These are phyloP conservation scores for Salvia hispanica DNA, from an alignment of 257 asterid genomes.

Conservation along the genomic window DNA sequence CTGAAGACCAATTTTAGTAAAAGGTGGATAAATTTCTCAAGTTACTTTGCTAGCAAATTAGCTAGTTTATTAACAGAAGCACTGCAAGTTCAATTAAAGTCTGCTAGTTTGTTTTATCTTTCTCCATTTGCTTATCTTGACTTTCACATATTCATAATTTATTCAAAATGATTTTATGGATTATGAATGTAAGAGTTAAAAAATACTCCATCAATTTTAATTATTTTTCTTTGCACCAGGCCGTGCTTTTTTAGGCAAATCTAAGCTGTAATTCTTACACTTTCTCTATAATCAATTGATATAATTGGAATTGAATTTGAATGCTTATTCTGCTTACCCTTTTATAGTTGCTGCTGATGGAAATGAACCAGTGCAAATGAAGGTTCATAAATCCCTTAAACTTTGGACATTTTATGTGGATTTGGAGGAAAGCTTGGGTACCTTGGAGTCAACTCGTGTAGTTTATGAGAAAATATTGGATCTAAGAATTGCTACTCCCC, in stretches of 20 bases:
- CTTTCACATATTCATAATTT: not conserved
- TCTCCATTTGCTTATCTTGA: not conserved
- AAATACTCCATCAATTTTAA: not conserved
- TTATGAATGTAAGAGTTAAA: slow-evolving; percentile 6
- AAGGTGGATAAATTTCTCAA: not conserved
- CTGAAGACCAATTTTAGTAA: slow-evolving; percentile 4
- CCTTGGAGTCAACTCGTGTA: slow-evolving; percentile 81
- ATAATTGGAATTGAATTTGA: slow-evolving; percentile 11
- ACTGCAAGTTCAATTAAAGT: not conserved
- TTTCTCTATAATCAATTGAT: not conserved
- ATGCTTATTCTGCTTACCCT: slow-evolving; percentile 22
- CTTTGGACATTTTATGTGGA: too few species aligned
- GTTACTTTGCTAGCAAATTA: not conserved
- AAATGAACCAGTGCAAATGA: slow-evolving; percentile 91
- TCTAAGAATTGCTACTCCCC: slow-evolving; percentile 89
- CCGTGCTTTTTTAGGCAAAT: slow-evolving; percentile 15
- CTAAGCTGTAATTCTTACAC: not conserved
- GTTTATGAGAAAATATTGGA: slow-evolving; percentile 93
- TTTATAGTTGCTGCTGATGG: slow-evolving; percentile 95
- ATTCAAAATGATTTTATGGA: slow-evolving; percentile 11
- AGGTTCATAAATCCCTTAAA: slow-evolving; percentile 73
- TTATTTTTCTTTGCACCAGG: not conserved
- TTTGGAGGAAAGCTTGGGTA: slow-evolving; percentile 58
- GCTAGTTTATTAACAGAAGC: not conserved
- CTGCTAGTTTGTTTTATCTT: not conserved